Evolutionary conservation across 1,284 basidiomycete genomes (phyloP).

Genomic region (Cystobasidium sp.): DNA sequence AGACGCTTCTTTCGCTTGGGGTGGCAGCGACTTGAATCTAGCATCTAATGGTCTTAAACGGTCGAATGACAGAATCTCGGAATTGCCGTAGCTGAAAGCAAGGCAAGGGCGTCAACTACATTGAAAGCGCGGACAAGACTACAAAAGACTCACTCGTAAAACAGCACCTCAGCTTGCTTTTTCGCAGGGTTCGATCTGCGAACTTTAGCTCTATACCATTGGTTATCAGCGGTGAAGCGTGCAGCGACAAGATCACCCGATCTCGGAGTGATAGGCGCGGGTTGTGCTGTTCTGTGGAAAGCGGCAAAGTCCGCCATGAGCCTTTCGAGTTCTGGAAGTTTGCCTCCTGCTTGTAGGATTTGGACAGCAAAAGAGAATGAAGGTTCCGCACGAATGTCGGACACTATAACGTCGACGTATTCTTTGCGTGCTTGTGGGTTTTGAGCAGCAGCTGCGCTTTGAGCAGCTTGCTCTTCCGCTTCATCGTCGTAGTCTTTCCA

Average conservation of each 20-base stretch:
- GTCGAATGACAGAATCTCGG: constrained; percentile 51
- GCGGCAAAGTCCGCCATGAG: constrained; percentile 91
- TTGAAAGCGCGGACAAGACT: neutral
- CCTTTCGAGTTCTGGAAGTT: constrained; percentile 82
- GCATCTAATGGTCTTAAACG: constrained; percentile 53
- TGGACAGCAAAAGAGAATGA: constrained; percentile 90
- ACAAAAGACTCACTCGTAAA: constrained; percentile 49
- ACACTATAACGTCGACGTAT: constrained; percentile 89
- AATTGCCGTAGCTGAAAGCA: constrained; percentile 52
- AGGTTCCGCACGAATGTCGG: constrained; percentile 74
- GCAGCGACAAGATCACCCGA: constrained; percentile 85
- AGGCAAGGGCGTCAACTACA: neutral
- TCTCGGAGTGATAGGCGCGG: constrained; percentile 46
- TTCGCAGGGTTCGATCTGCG: constrained; percentile 77
- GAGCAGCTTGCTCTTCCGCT: constrained; percentile 61
- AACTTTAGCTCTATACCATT: constrained; percentile 90
- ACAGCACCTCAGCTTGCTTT: constrained; percentile 73
- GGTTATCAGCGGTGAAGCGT: constrained; percentile 59
- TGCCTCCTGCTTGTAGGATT: constrained; percentile 83
- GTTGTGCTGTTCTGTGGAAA: constrained; percentile 69
- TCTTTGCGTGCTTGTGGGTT: constrained; percentile 66
- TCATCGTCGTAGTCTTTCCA: constrained; percentile 80
- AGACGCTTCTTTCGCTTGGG: constrained; percentile 54
- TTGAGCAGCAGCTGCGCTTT: constrained; percentile 59
- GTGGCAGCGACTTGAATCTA: constrained; percentile 52